Evolutionary conservation across 805 yeast genomes (phyloP), one percentile per base, ranked within the genome.

Genomic region (Candida verbasci): DNA sequence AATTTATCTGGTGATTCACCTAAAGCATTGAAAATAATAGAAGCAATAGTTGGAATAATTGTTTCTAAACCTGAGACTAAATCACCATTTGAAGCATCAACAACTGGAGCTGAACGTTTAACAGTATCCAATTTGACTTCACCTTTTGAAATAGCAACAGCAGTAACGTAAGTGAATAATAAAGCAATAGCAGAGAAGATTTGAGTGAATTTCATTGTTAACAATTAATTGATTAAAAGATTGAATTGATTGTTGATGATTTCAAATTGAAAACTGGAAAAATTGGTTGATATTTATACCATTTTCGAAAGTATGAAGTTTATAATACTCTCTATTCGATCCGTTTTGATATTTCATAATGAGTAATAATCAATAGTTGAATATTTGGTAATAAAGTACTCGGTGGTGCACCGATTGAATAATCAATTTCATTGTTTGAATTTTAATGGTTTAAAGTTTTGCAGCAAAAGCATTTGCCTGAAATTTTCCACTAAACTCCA

Each of bases 191-290:
- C 34, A 8, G 34, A 22, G 6, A 31, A 31, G 16, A 31, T n/a
- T 31, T 31, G 34, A 9, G 28, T 17, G 17, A 31, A 24, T 31
- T 17, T 31, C 34, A 29, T 29, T 29, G 4, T 26, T 6, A 17
- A 27, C 12, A 27, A 11, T 17, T 16, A 9, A 5, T 17, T 28
- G 22, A 17, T 16, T 28, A n/a, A n/a, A n/a, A n/a, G n/a, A 18
- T 15, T 29, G 32, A 18, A 16, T 29, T 29, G 23, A 15, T 7
- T 27, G 29, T 6, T 27, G 29, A 27, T 27, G 29, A 20, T 9
- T 20, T 20, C 22, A 20, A 20, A 20, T 20, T 20, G 22, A 20
- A 20, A 20, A 20, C 10, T 24, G 27, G 27, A 14, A 14, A 26
- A 26, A 26, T 14, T 6, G 17, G 16, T 14, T 14, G 18, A 26